Evolutionary conservation across 148 eudicot species (phyloP).

Genomic region (Salicornia ramosissima): DNA sequence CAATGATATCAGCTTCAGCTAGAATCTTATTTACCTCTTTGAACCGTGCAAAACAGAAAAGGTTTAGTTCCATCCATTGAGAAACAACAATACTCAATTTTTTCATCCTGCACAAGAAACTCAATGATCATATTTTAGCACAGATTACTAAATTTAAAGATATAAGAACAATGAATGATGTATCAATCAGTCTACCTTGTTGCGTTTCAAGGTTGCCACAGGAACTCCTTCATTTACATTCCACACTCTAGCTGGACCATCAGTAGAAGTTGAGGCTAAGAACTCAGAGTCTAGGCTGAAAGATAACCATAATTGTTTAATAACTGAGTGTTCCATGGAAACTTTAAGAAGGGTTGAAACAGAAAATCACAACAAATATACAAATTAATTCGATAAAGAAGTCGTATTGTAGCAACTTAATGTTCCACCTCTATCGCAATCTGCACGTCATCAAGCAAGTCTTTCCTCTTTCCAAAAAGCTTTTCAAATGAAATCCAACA

Average conservation of each 20-base stretch:
- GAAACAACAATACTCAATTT: constrained; percentile 83
- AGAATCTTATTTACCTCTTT: constrained; percentile 49
- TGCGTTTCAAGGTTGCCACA: constrained; percentile 65
- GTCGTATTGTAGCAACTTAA: neutral
- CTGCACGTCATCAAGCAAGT: neutral
- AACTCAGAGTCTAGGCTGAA: constrained; percentile 94
- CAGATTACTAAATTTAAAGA: constrained; percentile 10
- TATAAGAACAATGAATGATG: neutral
- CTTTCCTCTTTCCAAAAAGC: neutral
- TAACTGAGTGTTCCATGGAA: neutral
- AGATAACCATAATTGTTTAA: constrained; percentile 6
- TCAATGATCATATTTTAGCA: constrained; percentile 18
- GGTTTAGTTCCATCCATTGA: constrained; percentile 98
- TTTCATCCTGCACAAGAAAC: constrained; percentile 60
- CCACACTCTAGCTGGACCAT: constrained; percentile 96
- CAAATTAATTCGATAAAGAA: neutral
- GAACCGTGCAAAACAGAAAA: constrained; percentile 76
- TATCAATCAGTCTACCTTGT: constrained; percentile 34
- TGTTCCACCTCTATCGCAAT: neutral
- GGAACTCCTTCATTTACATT: constrained; percentile 86
- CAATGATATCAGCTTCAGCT: neutral
- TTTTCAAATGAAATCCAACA: neutral
- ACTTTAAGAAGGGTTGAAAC: neutral
- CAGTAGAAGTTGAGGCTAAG: constrained; percentile 92
- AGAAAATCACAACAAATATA: neutral